Evolutionary conservation across 768 basidiomycete species (phyloP), one percentile per base, ranked within the genome.

Genomic region (Leccinum pellstonianum): DNA sequence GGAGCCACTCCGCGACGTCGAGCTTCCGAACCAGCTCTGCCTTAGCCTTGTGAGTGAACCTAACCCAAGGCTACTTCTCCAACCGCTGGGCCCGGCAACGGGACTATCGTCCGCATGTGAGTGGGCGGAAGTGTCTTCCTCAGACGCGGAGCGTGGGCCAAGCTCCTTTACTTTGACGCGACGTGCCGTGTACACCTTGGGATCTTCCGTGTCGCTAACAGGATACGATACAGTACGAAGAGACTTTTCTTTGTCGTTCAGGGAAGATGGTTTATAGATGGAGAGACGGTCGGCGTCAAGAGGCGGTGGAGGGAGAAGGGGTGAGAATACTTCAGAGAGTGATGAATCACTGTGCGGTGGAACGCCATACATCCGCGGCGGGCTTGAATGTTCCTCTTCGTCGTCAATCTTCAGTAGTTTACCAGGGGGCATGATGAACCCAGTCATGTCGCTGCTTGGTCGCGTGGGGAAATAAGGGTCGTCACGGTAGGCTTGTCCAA

Each of bases 11-110:
- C 63, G 59, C 8, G 76, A 73, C 10, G 70, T 68, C 0, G 75
- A 70, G 60, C 73, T 62, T 60, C 71, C 59, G 70, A 90, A 86
- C 86, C 87, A 88, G 63, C 84, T 86, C 60, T 79, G 61, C 37
- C 86, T 77, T 17, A 87, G 63, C 56, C 76, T 77, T 3, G 80
- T 79, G 3, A 86, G 70, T 0, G 80, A 80, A 27, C 80, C 72
- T 4, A 86, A 71, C 1, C 85, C 82, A 3, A 86, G 73, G 48
- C 71, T 71, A 12, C 57, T 51, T 57, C 69, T 67, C 76, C 75
- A 76, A 47, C 67, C 49, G 29, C 73, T 68, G 4, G 72, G 72
- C n/a, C 71, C 75, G 11, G 72, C 53, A 33, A 62, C 52, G 31
- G 66, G 64, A 6, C 61, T 46, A 6, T 67, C 56, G 9, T 72